A percentile compares a stretch with the other conserved stretches of the same genome.
Evolutionary conservation across 2,329 filamentous ascomycete genomes (phyloP).

Genomic region (Annulohypoxylon truncatum): DNA sequence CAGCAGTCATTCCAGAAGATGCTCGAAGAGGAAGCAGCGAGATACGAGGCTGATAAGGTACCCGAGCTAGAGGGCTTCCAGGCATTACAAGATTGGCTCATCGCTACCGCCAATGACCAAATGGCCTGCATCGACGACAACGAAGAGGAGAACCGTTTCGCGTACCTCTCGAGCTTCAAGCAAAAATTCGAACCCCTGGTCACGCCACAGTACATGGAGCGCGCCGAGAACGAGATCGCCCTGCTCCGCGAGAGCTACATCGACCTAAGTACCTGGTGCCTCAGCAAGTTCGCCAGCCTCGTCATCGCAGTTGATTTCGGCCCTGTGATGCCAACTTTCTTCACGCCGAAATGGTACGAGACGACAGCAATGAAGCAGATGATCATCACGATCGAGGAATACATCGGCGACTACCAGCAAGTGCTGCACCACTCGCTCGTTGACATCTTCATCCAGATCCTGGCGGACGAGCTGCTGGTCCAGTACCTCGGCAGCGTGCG

Average conservation of each 20-base stretch:
- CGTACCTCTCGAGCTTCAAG: conserved; percentile 88
- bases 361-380: conserved; percentile 92
- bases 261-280: conserved; percentile 93
- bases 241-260: conserved; percentile 90
- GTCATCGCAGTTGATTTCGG: conserved; percentile 93
- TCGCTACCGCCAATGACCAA: conserved; percentile 97
- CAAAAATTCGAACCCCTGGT: conserved; percentile 85
- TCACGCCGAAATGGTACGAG: conserved; percentile 89
- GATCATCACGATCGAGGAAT: conserved; percentile 94
- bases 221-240: conserved; percentile 78
- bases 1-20: conserved; percentile 89
- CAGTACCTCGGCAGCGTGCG: conserved; percentile 85
- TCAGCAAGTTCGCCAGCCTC: conserved; percentile 84
- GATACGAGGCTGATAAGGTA: conserved; percentile 71
- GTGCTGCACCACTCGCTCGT: conserved; percentile 88
- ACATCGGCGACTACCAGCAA: conserved; percentile 85
- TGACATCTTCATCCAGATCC: conserved; percentile 92
- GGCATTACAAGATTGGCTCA: conserved; percentile 91
- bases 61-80: conserved; percentile 76
- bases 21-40: conserved; percentile 84
- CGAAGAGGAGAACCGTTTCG: conserved; percentile 77
- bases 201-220: conserved; percentile 81
- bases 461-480: conserved; percentile 89
- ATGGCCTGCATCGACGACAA: conserved; percentile 98
- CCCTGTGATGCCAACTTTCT: conserved; percentile 85